Conservation (phyloP, 179 eudicot species). For the Drosera spatulata region DNA sequence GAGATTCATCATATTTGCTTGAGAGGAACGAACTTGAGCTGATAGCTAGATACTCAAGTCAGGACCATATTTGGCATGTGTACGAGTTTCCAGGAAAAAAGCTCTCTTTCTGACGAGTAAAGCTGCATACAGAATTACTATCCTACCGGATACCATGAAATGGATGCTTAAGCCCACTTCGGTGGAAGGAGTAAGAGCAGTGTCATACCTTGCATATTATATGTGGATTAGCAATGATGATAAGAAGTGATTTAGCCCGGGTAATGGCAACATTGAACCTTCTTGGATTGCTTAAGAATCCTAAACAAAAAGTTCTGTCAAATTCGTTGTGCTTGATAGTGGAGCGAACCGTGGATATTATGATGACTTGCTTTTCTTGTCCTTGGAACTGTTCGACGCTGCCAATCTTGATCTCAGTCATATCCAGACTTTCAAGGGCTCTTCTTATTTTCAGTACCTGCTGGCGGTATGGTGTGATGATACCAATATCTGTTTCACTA, state of each 20-base stretch:
- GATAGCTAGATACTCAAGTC: too few relatives aligned
- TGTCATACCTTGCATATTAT: constrained; percentile 70
- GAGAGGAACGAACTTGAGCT: too few relatives aligned
- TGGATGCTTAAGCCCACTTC: too few relatives aligned
- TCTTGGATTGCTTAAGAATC: constrained; percentile 84
- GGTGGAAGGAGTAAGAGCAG: background rate
- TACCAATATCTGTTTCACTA: constrained; percentile 57
- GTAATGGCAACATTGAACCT: constrained; percentile 95
- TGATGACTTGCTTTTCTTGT: constrained; percentile 72
- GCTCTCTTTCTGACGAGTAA: too few relatives aligned
- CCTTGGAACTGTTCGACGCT: constrained; percentile 98
- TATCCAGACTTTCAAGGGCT: constrained; percentile 45
- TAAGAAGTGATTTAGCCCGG: constrained; percentile 75
- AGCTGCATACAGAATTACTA: too few relatives aligned
- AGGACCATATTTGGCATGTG: too few relatives aligned
- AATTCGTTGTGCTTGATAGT: constrained; percentile 73
- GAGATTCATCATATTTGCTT: background rate
- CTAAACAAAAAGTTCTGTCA: constrained; percentile 63
- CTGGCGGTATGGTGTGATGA: constrained; percentile 85
- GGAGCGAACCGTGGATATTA: constrained; percentile 84
- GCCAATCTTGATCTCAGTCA: constrained; percentile 53
- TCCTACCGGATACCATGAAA: too few relatives aligned
- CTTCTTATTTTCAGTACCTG: constrained; percentile 64
- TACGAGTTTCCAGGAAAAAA: too few relatives aligned
- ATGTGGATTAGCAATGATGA: constrained; percentile 88